Conservation (phyloP, 768 basidiomycete genomes). For the Lactarius sp. region DNA sequence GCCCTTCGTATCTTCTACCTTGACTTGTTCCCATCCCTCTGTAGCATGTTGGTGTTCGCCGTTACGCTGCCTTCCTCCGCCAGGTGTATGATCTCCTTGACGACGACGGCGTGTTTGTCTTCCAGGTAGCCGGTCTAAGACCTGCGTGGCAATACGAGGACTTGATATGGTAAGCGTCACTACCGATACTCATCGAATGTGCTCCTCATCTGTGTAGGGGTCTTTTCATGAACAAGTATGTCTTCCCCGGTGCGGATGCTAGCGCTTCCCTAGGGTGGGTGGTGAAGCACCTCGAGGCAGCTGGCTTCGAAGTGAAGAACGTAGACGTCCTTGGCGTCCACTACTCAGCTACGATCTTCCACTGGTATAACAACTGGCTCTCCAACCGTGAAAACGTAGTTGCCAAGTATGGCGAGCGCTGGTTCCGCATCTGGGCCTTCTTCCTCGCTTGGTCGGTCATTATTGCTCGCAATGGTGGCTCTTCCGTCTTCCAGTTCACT, state of each 20-base stretch:
- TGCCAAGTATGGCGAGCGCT: conserved; percentile 85
- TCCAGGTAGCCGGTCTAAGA: conserved; percentile 96
- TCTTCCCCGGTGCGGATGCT: conserved; percentile 99
- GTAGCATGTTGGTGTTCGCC: conserved; percentile 91
- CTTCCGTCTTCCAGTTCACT: conserved; percentile 95
- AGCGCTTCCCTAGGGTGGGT: conserved; percentile 96
- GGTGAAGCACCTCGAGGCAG: conserved; percentile 76
- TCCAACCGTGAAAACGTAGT: conserved; percentile 86
- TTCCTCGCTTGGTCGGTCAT: conserved; percentile 95
- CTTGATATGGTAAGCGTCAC: conserved; percentile 68
- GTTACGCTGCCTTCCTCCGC: conserved; percentile 81
- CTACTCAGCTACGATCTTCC: conserved; percentile 84
- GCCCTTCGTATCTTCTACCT: conserved; percentile 16
- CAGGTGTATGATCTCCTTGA: conserved; percentile 93
- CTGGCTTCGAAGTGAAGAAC: conserved; percentile 96
- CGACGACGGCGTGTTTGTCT: conserved; percentile 90
- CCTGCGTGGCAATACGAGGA: conserved; percentile 99
- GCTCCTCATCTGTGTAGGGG: conserved; percentile 49
- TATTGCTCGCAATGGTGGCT: conserved; percentile 77
- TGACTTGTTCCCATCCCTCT: conserved; percentile 4
- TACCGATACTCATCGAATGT: background rate
- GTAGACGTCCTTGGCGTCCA: conserved; percentile 97
- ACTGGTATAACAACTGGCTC: conserved; percentile 98
- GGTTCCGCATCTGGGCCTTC: conserved; percentile 95
- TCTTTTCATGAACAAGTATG: conserved; percentile 95